Percentiles rank a stretch among this genome's conserved stretches.
Evolutionary conservation across 331 rosid genomes (phyloP).

Genomic region (Phaseolus coccineus): DNA sequence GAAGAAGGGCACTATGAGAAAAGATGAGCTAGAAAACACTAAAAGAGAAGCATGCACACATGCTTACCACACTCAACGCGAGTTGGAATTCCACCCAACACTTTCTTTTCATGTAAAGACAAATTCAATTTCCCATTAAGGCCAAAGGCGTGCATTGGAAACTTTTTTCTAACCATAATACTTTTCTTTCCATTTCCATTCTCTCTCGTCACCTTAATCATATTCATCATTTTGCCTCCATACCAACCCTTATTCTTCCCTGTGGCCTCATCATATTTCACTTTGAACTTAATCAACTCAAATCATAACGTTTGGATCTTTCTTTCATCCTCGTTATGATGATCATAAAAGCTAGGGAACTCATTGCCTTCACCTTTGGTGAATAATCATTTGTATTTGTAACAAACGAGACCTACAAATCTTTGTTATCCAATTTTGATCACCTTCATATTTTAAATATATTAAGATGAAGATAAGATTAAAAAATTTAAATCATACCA

Average conservation of each 20-base stretch:
- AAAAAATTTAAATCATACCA: too few species aligned
- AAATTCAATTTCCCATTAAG: constrained; percentile 25
- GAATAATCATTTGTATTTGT: constrained; percentile 35
- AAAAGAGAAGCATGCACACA: constrained; percentile 22
- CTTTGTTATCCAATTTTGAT: too few species aligned
- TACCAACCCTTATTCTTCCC: constrained; percentile 16
- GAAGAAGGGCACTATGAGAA: constrained; percentile 26
- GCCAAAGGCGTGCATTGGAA: constrained; percentile 19
- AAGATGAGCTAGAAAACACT: not conserved
- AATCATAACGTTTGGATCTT: constrained; percentile 49
- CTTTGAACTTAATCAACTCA: constrained; percentile 48
- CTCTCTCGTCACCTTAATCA: constrained; percentile 8
- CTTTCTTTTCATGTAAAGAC: constrained; percentile 46
- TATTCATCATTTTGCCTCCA: constrained; percentile 46
- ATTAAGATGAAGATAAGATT: too few species aligned
- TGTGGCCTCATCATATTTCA: constrained; percentile 39
- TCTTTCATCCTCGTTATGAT: constrained; percentile 31
- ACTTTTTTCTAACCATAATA: constrained; percentile 28
- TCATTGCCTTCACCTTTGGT: constrained; percentile 27
- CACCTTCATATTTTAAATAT: too few species aligned
- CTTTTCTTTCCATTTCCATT: constrained; percentile 28
- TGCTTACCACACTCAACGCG: constrained; percentile 50
- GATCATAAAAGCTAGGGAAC: constrained; percentile 41
- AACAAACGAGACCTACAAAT: too few species aligned
- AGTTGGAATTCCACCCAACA: constrained; percentile 72